These are phyloP conservation scores for Aspergillus transmontanensis DNA, from an alignment of 2,329 filamentous ascomycete genomes.

Conservation along the genomic window DNA sequence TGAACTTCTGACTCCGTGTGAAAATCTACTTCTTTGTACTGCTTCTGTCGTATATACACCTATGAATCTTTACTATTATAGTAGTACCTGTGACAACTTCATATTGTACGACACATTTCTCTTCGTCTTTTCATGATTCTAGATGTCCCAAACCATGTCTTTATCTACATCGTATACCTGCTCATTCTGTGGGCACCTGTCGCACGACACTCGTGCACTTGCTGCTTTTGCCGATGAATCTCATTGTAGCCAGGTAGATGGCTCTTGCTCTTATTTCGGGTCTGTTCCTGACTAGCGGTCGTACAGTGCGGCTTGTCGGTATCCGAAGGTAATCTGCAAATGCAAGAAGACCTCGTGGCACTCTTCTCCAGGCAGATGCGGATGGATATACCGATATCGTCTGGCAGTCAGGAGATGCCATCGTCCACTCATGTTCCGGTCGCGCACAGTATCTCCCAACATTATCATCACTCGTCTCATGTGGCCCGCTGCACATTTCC, in stretches of 20 bases:
- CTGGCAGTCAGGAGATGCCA: slow-evolving; percentile 38
- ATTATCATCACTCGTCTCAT: slow-evolving; percentile 82
- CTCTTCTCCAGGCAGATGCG: slow-evolving; percentile 78
- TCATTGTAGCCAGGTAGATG: slow-evolving; percentile 45
- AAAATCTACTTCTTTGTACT: not conserved
- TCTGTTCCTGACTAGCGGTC: slow-evolving; percentile 20
- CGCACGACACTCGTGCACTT: slow-evolving; percentile 38
- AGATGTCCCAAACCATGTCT: slow-evolving; percentile 31
- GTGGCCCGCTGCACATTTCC: slow-evolving; percentile 52
- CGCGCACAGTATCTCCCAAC: slow-evolving; percentile 74
- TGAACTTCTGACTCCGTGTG: not conserved
- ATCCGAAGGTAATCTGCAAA: slow-evolving; percentile 57
- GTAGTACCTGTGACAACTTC: not conserved
- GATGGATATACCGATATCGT: slow-evolving; percentile 47
- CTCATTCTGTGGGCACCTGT: slow-evolving; percentile 41
- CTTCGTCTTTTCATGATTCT: not conserved
- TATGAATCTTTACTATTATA: not conserved
- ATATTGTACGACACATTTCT: not conserved
- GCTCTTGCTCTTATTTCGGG: slow-evolving; percentile 16
- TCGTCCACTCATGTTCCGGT: slow-evolving; percentile 51
- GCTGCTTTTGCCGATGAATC: slow-evolving; percentile 41
- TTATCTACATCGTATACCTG: slow-evolving; percentile 42
- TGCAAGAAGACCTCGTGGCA: slow-evolving; percentile 78
- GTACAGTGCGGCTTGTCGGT: slow-evolving; percentile 46
- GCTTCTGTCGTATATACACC: not conserved